Evolutionary conservation across 1,284 basidiomycete genomes (phyloP), one percentile per base, ranked within the genome.

Genomic region (Ganoderma meredithae): DNA sequence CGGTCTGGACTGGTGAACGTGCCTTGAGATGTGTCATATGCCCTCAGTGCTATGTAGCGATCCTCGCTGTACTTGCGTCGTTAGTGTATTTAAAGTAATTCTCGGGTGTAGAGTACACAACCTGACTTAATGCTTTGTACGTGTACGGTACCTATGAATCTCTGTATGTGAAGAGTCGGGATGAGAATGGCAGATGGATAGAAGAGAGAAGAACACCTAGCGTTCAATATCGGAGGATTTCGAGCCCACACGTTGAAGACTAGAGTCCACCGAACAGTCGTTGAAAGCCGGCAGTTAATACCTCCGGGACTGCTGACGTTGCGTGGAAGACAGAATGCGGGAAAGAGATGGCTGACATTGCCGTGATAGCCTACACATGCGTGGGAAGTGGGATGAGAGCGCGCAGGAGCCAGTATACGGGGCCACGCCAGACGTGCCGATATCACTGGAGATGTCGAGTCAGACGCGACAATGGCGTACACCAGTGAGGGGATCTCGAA

Each of bases 331-430:
- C 3, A 33, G 22, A 39, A 41, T 60, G 58, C 56, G 56, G 56
- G 36, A 36, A 59, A 59, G 56, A 59, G 39, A 60, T 41, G 58
- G 40, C 41, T 60, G 40, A 9, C 15, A 60, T 43, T 60, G 22
- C 22, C 58, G 22, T 60, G 62, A 60, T 74, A 74, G 59, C 72
- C 61, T 73, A 74, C 71, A 74, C 36, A 39, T 39, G 36, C 63
- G 62, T 66, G 64, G 44, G 40, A 53, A 27, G 39, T 6, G 60
- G 53, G 44, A 33, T 53, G 59, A n/a, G 22, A 43, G 52, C 61
- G 41, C 53, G 41, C 41, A 49, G 40, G 27, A 27, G 17, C n/a
- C 27, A n/a, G 13, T 55, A 60, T 58, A 25, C 44, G 36, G 27
- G 27, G 31, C 27, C 36, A n/a, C 39, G n/a, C 63, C 49, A 15